phyloP scores from a whole-genome alignment of 768 basidiomycete species.

The Mycena olivaceomarginata region DNA sequence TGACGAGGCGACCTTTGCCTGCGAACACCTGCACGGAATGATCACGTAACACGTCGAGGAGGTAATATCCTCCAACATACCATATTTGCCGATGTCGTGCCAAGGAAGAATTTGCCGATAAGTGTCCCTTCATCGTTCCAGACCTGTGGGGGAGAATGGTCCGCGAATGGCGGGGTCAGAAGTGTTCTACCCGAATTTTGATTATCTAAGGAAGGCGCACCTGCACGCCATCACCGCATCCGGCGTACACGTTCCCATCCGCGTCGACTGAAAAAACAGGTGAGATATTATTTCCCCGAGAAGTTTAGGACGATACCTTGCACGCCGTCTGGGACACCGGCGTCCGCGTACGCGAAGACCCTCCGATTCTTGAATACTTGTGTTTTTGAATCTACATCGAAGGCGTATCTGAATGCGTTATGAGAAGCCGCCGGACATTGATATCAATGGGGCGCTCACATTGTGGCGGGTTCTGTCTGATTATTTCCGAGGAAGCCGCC shows the following conservation, averaged over 20 bases:
- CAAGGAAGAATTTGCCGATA: slow-evolving; percentile 80
- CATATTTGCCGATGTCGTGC: slow-evolving; percentile 65
- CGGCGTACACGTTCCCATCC: slow-evolving; percentile 79
- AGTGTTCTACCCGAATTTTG: not conserved
- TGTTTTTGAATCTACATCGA: slow-evolving; percentile 76
- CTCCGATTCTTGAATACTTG: slow-evolving; percentile 76
- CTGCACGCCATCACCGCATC: slow-evolving; percentile 82
- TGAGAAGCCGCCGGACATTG: not conserved
- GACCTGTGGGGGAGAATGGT: slow-evolving; percentile 56
- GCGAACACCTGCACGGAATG: slow-evolving; percentile 38
- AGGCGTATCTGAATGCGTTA: slow-evolving; percentile 71
- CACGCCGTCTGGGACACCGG: slow-evolving; percentile 52
- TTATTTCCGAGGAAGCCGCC: slow-evolving; percentile 70
- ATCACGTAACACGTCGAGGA: not conserved
- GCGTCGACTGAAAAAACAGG: slow-evolving; percentile 71
- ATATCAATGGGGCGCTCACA: slow-evolving; percentile 64
- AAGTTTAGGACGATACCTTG: not conserved
- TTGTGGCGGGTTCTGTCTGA: slow-evolving; percentile 78
- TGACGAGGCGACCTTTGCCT: slow-evolving; percentile 44
- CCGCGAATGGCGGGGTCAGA: not conserved
- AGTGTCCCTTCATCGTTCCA: slow-evolving; percentile 74
- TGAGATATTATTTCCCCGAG: not conserved
- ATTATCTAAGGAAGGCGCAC: slow-evolving; percentile 54
- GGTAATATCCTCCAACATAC: slow-evolving; percentile 39
- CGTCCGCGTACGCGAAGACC: slow-evolving; percentile 80